Percentiles rank a stretch among this genome's conserved stretches.
phyloP scores from a whole-genome alignment of 2,329 filamentous ascomycete species.

The Aspergillus quadricinctus region DNA sequence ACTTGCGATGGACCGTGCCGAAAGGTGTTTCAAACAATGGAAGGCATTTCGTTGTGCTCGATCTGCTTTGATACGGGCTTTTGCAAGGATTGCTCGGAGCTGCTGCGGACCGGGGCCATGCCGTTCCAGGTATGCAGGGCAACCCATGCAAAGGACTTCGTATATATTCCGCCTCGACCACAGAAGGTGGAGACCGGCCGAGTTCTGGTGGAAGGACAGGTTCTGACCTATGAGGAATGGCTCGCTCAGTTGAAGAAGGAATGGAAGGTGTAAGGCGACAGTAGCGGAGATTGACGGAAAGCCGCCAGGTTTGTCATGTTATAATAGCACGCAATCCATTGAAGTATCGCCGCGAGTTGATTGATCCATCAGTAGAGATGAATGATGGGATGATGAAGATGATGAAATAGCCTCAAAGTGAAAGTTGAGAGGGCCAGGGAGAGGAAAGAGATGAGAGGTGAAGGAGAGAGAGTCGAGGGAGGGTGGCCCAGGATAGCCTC shows the following conservation, averaged over 20 bases:
- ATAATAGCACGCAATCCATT: not conserved
- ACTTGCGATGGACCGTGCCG: constrained; percentile 7
- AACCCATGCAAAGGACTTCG: constrained; percentile 4
- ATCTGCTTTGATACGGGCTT: constrained; percentile 9
- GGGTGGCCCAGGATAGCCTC: not conserved
- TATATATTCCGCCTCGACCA: constrained; percentile 2
- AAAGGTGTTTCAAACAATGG: not conserved
- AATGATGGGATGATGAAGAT: not conserved
- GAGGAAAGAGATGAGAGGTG: too few species aligned
- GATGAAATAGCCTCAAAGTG: not conserved
- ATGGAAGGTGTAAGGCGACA: not conserved
- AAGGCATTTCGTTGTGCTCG: constrained; percentile 2
- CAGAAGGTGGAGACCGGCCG: not conserved
- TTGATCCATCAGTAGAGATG: not conserved
- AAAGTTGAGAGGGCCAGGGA: too few species aligned
- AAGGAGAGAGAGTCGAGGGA: too few species aligned
- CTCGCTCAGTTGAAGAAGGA: constrained; percentile 1
- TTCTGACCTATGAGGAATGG: constrained; percentile 2
- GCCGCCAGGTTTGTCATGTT: not conserved
- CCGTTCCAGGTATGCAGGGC: constrained; percentile 1
- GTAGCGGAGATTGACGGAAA: not conserved
- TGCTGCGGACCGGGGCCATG: not conserved
- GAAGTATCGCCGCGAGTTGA: not conserved
- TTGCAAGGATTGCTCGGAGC: constrained; percentile 1
- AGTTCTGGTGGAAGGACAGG: constrained; percentile 3